These are phyloP conservation scores for Pseudozyma sp. DNA, from an alignment of 1,284 basidiomycete species.

Conservation along the genomic window DNA sequence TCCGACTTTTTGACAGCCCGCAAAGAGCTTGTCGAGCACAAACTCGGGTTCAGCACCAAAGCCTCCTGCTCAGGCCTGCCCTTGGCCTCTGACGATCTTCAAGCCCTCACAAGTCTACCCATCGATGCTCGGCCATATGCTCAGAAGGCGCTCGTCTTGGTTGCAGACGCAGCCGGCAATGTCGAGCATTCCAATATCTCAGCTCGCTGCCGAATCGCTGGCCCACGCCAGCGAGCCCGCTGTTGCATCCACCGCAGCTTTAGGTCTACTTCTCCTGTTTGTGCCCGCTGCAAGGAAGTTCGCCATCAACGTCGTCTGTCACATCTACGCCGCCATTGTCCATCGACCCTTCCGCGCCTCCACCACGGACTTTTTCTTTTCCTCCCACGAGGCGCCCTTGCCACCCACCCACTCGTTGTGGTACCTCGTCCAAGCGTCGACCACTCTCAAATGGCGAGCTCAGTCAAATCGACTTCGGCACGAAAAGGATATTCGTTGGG, in stretches of 20 bases:
- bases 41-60: no score
- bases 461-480: constrained; percentile 8
- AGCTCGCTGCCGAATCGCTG: background rate
- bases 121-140: no score
- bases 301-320: constrained; percentile 14
- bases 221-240: background rate
- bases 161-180: background rate
- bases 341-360: constrained; percentile 28
- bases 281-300: constrained; percentile 5
- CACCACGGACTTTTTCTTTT: constrained; percentile 23
- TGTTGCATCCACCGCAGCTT: background rate
- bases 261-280: constrained; percentile 17
- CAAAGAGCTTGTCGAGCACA: no score
- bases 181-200: background rate
- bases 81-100: no score
- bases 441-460: constrained; percentile 20
- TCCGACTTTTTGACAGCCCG: no score
- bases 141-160: no score
- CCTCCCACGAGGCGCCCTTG: constrained; percentile 10
- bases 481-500: constrained; percentile 40
- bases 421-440: constrained; percentile 23
- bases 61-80: no score
- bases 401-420: constrained; percentile 23
- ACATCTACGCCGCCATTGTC: constrained; percentile 19
- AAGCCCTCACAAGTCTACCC: no score